Evolutionary conservation across 495 filamentous ascomycete species (phyloP).

Genomic region (Chlorociboria aeruginascens): DNA sequence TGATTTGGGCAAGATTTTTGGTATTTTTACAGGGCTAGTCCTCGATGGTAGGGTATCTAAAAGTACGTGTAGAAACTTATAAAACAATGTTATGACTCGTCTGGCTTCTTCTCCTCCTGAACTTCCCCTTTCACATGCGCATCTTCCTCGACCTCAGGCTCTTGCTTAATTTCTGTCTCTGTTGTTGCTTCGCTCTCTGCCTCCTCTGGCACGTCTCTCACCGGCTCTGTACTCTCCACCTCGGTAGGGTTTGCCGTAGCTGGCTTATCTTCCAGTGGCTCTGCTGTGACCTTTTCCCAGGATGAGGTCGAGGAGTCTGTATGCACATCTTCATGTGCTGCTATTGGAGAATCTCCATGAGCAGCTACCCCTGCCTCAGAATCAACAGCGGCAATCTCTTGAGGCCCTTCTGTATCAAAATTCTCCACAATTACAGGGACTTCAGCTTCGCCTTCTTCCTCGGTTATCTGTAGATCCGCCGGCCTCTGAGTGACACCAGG

Average conservation of each 20-base stretch:
- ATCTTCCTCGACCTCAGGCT: conserved; percentile 7
- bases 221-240: conserved; percentile 13
- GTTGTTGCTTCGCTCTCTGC: neutral
- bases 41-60: conserved; percentile 8
- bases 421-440: conserved; percentile 20
- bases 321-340: conserved; percentile 15
- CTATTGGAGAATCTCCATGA: neutral
- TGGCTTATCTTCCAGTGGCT: conserved; percentile 3
- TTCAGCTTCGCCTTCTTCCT: conserved; percentile 25
- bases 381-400: conserved; percentile 1
- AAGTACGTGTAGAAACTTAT: conserved; percentile 1
- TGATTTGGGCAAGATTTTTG: neutral
- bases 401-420: conserved; percentile 11
- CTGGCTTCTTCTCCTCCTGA: conserved; percentile 10
- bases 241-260: neutral
- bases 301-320: conserved; percentile 2
- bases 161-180: no score
- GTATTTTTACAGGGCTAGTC: neutral
- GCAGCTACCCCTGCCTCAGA: neutral
- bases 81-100: conserved; percentile 3
- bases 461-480: conserved; percentile 6
- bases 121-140: conserved; percentile 13
- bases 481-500: conserved; percentile 23
- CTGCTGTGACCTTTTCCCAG: conserved; percentile 8
- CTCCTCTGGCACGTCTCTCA: conserved; percentile 5